Base-by-base conservation (phyloP, 75 land plant genomes). In the Pinus tabuliformis region DNA sequence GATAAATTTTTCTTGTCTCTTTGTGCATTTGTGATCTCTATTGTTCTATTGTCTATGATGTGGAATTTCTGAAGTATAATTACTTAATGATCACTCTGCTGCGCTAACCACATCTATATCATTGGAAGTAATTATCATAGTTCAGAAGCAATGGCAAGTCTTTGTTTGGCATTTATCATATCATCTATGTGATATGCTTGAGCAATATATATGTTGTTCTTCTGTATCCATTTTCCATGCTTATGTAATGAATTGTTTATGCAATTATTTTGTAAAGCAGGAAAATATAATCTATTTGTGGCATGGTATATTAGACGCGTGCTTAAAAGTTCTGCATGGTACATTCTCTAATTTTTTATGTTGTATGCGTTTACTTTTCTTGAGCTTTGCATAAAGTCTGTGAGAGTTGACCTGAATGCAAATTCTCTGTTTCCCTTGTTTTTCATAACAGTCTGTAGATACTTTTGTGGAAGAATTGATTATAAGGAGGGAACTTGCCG, bases 391-490 rank as follows among this genome's bases (percentile, higher is more conserved):
- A n/a, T 68, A 42, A 66, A 39, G 15, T 68, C 52, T 42, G 30
- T 62, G 2, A 68, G 21, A 68, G 42, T 68, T 3, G 18, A 42
- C 49, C 42, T 68, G 49, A 68, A 68, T 42, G 4, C 42, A 18
- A n/a, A 42, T 68, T 68, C 72, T 42, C 72, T 42, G 42, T 20
- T 68, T 20, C 11, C n/a, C 39, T 42, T 7, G 24, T 22, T 59
- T 77, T 42, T 54, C 17, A 62, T 65, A 74, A 60, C 84, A 97
- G 99, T 81, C 98, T 74, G 87, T 92, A 52, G 99, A 97, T 85
- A 77, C 87, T 57, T 97, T 94, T 79, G 79, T 97, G 82, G 99
- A 97, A 86, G 99, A 96, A 86, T 73, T 94, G 85, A 83, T 97
- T 30, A 88, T 97, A 26, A 82, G 99, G 17, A 86, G 95, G 76